A percentile compares a stretch with the other conserved stretches of the same genome.
Conservation (phyloP, 2,329 filamentous ascomycete genomes). For the Aspergillus novoparasiticus region DNA sequence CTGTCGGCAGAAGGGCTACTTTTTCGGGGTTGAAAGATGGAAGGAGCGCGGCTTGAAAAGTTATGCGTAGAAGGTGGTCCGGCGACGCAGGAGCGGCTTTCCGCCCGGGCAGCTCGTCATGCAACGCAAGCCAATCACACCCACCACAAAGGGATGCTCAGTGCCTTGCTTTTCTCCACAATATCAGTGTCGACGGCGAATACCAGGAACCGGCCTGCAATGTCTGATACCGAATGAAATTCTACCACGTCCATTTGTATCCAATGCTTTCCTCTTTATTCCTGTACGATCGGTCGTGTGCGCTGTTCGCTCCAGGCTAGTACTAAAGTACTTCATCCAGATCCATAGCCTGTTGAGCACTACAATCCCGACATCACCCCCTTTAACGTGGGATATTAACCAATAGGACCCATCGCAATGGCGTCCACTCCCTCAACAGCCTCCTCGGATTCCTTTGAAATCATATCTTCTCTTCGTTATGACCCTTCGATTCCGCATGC, state of each 20-base stretch:
- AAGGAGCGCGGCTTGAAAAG: conserved; percentile 39
- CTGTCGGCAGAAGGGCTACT: conserved; percentile 19
- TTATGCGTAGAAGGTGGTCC: conserved; percentile 31
- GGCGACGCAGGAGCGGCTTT: conserved; percentile 19
- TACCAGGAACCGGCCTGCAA: neutral
- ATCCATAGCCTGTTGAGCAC: neutral
- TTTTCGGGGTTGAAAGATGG: conserved; percentile 25
- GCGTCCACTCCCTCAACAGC: conserved; percentile 21
- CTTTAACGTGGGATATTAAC: neutral
- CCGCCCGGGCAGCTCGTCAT: conserved; percentile 26
- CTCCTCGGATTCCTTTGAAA: conserved; percentile 50
- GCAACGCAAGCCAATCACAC: conserved; percentile 35
- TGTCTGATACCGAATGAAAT: neutral
- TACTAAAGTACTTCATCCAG: neutral
- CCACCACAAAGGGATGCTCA: conserved; percentile 17
- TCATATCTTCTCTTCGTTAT: conserved; percentile 74
- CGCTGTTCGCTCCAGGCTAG: neutral
- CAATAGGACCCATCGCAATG: neutral
- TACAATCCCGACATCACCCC: neutral
- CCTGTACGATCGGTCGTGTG: neutral
- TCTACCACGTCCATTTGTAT: neutral
- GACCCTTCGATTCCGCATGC: conserved; percentile 59
- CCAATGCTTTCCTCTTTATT: neutral
- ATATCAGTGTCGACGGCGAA: conserved; percentile 9
- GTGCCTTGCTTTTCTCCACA: conserved; percentile 22